These are phyloP conservation scores for Salinomyces thailandicus DNA, from an alignment of 2,329 filamentous ascomycete genomes.

Conservation along the genomic window DNA sequence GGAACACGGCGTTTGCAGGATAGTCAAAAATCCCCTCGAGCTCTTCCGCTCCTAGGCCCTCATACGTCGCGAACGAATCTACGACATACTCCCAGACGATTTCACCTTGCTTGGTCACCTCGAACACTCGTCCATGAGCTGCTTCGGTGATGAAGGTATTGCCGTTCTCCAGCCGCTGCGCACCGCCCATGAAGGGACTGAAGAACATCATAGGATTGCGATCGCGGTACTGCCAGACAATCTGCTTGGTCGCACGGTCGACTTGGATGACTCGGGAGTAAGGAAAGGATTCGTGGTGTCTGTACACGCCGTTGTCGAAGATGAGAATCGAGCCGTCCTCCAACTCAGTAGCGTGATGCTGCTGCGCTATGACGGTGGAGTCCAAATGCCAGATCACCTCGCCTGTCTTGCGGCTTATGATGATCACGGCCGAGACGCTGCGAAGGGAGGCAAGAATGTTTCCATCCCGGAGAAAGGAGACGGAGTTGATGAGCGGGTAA, in stretches of 20 bases:
- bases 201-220: slow-evolving; percentile 32
- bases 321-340: slow-evolving; percentile 35
- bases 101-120: slow-evolving; percentile 33
- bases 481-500: slow-evolving; percentile 38
- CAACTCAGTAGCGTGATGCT: slow-evolving; percentile 36
- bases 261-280: slow-evolving; percentile 37
- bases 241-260: slow-evolving; percentile 28
- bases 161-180: slow-evolving; percentile 32
- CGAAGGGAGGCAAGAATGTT: slow-evolving; percentile 20
- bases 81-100: slow-evolving; percentile 38
- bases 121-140: slow-evolving; percentile 35
- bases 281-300: slow-evolving; percentile 30
- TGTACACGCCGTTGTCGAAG: slow-evolving; percentile 39
- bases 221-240: slow-evolving; percentile 38
- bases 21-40: slow-evolving; percentile 32
- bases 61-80: slow-evolving; percentile 33
- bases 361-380: slow-evolving; percentile 33
- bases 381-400: slow-evolving; percentile 35
- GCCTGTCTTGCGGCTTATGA: slow-evolving; percentile 32
- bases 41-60: slow-evolving; percentile 18
- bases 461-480: slow-evolving; percentile 30
- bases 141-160: slow-evolving; percentile 37
- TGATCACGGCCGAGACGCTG: slow-evolving; percentile 33
- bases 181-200: slow-evolving; percentile 39
- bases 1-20: slow-evolving; percentile 35